Evolutionary conservation across 768 basidiomycete species (phyloP).

Genomic region (Phlebiopsis flavidoalba): DNA sequence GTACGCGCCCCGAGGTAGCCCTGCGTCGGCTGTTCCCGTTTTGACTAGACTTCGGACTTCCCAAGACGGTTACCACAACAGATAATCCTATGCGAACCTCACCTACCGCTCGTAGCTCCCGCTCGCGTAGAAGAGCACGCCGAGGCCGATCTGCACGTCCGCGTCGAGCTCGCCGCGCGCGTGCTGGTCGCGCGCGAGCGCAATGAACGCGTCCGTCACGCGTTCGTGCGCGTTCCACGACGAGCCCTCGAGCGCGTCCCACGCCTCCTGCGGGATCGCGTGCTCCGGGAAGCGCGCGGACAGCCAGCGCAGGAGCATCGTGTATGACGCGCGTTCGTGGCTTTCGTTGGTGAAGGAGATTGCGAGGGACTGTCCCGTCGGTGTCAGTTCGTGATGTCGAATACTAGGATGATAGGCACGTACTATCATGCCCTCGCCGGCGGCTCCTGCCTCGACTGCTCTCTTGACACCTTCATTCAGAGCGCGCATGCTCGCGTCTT

Average conservation of each 20-base stretch:
- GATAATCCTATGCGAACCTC: conserved; percentile 78
- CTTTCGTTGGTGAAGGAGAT: conserved; percentile 96
- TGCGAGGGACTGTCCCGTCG: conserved; percentile 68
- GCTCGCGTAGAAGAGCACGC: conserved; percentile 88
- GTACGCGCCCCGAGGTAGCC: conserved; percentile 86
- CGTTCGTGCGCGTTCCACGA: conserved; percentile 80
- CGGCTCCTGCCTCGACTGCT: conserved; percentile 59
- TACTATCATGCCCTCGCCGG: conserved; percentile 73
- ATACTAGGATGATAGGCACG: conserved; percentile 19
- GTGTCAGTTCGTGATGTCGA: conserved; percentile 1
- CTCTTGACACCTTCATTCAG: conserved; percentile 64
- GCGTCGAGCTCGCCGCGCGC: conserved; percentile 67
- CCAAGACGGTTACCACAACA: conserved; percentile 96
- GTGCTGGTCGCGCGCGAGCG: conserved; percentile 80
- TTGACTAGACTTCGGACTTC: conserved; percentile 90
- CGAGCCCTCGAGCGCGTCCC: conserved; percentile 48
- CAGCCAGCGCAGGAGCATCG: conserved; percentile 85
- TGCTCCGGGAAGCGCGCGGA: conserved; percentile 56
- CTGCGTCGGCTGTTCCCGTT: conserved; percentile 91
- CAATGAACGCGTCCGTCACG: conserved; percentile 80
- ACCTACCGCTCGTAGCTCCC: conserved; percentile 80
- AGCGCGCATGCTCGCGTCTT: conserved; percentile 78
- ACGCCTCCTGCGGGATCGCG: conserved; percentile 48
- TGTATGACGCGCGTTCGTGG: conserved; percentile 80
- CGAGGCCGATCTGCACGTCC: conserved; percentile 90